Base-by-base conservation (phyloP, 2,329 filamentous ascomycete species). In the Clonostachys rosea region DNA sequence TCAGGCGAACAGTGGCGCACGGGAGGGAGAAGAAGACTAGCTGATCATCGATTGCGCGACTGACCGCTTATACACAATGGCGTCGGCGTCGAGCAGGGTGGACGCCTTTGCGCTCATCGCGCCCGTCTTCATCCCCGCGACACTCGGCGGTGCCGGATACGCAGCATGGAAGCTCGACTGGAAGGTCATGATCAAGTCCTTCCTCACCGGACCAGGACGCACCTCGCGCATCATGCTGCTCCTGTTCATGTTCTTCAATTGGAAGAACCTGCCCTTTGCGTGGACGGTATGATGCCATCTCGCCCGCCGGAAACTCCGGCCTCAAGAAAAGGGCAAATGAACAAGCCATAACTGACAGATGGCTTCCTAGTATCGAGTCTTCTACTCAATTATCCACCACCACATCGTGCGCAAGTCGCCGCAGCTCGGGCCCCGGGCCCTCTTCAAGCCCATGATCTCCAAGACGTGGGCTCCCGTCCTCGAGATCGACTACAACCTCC, bases 401-500 rank as follows among this genome's bases (percentile, higher is more conserved):
- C 65, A 76, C 53, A 63, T 78, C 48, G 59, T 77, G 48, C 74
- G 73, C 52, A 71, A 72, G 42, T 66, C 69, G 47, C 70, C 69
- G 49, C 64, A 65, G 18, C 75, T 79, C 51, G 70, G 73, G 42
- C 78, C 83, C 2, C 75, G 82, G 50, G 80, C 85, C 39, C 79
- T 94, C 54, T 94, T 92, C 71, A 79, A 83, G 43, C 84, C 87
- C 43, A 69, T 87, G 45, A 82, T 88, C 49, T 82, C 84, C 14
- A 71, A 75, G 37, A 81, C 85, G 7, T 81, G 83, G 59, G 80
- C 86, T 13, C 80, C 87, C 1, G 68, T 87, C 46, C 76, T 87
- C 55, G 90, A 95, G 68, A 89, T 85, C 58, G 91, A 96, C 69
- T 90, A 91, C 71, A 92, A 94, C 69, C 61, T 90, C 40, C 87